These are phyloP conservation scores for Ophiostoma novo-ulmi DNA, from an alignment of 2,329 filamentous ascomycete genomes.

Conservation along the genomic window DNA sequence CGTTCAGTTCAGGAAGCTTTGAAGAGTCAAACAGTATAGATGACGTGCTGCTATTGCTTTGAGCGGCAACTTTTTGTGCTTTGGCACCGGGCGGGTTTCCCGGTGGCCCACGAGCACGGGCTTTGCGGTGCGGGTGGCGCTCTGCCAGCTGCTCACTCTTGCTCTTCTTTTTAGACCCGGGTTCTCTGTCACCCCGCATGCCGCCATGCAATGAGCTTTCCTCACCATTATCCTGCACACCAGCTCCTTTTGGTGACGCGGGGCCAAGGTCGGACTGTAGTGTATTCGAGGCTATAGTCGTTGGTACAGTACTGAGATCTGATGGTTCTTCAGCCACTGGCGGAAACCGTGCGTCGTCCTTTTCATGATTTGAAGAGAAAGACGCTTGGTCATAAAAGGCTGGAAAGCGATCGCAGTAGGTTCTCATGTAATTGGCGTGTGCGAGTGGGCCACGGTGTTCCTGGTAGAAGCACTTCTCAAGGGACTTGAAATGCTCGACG, in stretches of 20 bases:
- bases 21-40: constrained; percentile 33
- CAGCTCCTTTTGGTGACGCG: background rate
- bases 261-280: background rate
- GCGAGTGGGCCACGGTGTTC: constrained; percentile 54
- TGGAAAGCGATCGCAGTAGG: constrained; percentile 49
- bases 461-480: constrained; percentile 57
- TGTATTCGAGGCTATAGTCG: background rate
- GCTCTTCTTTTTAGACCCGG: constrained; percentile 34
- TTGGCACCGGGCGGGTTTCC: constrained; percentile 37
- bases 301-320: constrained; percentile 27
- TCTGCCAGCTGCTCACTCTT: constrained; percentile 37
- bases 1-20: constrained; percentile 31
- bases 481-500: constrained; percentile 57
- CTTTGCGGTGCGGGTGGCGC: constrained; percentile 35
- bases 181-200: constrained; percentile 28
- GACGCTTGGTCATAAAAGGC: constrained; percentile 30
- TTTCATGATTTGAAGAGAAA: constrained; percentile 27
- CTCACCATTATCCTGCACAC: background rate
- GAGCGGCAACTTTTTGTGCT: constrained; percentile 30
- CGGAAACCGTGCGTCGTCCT: constrained; percentile 29
- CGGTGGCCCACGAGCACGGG: constrained; percentile 35
- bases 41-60: background rate
- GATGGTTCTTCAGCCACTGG: constrained; percentile 32
- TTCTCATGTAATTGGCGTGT: constrained; percentile 59
- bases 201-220: constrained; percentile 14